These are phyloP conservation scores for Penicillium diatomitis DNA, from an alignment of 495 filamentous ascomycete genomes.

Conservation along the genomic window DNA sequence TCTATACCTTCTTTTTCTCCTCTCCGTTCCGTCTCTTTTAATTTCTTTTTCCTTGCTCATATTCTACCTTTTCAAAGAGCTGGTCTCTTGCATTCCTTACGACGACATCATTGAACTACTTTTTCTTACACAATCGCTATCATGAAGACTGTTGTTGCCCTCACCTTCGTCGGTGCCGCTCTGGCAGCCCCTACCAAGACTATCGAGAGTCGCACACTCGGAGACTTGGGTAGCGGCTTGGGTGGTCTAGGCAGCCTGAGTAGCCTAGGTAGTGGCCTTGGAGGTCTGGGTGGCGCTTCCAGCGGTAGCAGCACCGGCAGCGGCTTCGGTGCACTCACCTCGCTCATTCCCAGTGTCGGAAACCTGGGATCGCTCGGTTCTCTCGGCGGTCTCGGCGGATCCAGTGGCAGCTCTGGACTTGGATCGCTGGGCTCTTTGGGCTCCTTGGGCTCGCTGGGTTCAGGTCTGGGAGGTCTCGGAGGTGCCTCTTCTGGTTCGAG, in stretches of 20 bases:
- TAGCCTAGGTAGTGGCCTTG: neutral
- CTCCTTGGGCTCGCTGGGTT: neutral
- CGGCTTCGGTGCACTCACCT: neutral
- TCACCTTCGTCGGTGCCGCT: slow-evolving; percentile 14
- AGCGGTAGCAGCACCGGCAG: neutral
- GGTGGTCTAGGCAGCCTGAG: neutral
- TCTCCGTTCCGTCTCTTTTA: too few species aligned
- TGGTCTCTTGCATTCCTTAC: slow-evolving; percentile 10
- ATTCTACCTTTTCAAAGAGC: neutral
- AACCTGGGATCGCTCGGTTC: neutral
- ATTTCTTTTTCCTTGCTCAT: too few species aligned
- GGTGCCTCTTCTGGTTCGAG: too few species aligned
- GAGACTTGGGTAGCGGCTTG: neutral
- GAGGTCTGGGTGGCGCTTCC: neutral
- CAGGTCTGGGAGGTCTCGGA: neutral
- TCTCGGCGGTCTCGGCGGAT: neutral
- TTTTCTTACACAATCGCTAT: neutral
- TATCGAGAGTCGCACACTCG: slow-evolving; percentile 10
- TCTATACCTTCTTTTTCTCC: too few species aligned
- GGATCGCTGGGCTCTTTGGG: slow-evolving; percentile 5
- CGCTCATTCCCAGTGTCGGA: neutral
- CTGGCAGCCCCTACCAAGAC: slow-evolving; percentile 22
- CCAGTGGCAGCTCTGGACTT: slow-evolving; percentile 8
- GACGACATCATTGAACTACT: neutral
- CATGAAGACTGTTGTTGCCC: slow-evolving; percentile 18